phyloP scores from a whole-genome alignment of 495 filamentous ascomycete genomes.

The Saxophila tyrrhenica region DNA sequence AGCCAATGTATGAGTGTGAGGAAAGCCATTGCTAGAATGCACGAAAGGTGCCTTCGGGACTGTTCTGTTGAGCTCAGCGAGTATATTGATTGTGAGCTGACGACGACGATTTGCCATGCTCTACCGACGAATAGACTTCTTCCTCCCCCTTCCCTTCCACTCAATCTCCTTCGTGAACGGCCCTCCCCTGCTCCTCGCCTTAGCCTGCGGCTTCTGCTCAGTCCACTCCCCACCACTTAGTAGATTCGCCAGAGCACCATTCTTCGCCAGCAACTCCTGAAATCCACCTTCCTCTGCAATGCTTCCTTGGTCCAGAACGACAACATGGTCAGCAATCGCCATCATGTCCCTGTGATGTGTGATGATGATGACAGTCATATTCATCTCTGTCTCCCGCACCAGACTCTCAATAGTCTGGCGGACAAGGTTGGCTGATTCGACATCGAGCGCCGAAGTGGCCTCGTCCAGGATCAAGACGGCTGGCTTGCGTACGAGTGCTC shows the following conservation, averaged over 20 bases:
- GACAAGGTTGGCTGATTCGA: slow-evolving; percentile 53
- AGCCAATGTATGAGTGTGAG: too few relatives aligned
- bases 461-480: slow-evolving; percentile 75
- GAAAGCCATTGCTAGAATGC: too few relatives aligned
- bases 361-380: slow-evolving; percentile 54
- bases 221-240: slow-evolving; percentile 22
- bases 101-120: too few relatives aligned
- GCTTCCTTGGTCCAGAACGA: slow-evolving; percentile 56
- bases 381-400: slow-evolving; percentile 22
- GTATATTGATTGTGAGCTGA: too few relatives aligned
- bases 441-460: slow-evolving; percentile 72
- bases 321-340: slow-evolving; percentile 55
- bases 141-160: neutral
- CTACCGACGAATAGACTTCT: neutral
- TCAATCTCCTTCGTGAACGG: neutral
- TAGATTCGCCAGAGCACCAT: slow-evolving; percentile 33
- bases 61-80: too few relatives aligned
- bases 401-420: slow-evolving; percentile 49
- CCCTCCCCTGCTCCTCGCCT: neutral
- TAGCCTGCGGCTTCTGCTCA: neutral
- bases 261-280: slow-evolving; percentile 36
- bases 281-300: slow-evolving; percentile 58
- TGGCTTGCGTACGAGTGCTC: slow-evolving; percentile 62
- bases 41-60: too few relatives aligned
- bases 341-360: slow-evolving; percentile 81